Conservation (phyloP, 1,284 basidiomycete species). For the Veloboletus limbatus region DNA sequence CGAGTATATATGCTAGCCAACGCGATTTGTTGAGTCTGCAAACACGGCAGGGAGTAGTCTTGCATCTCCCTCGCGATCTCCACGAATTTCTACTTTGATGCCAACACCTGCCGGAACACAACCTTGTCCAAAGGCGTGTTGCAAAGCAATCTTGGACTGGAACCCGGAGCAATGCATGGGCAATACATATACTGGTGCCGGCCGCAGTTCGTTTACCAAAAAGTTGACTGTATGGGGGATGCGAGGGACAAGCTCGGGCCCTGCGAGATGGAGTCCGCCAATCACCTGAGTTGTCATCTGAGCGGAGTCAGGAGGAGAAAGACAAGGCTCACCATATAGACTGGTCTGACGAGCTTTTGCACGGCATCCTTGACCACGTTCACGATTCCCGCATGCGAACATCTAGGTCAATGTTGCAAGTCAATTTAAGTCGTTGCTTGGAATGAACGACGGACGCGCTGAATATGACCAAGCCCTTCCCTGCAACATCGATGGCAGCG, state of each 20-base stretch:
- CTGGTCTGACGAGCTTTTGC: slow-evolving; percentile 57
- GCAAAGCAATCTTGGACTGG: slow-evolving; percentile 64
- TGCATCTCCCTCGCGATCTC: slow-evolving; percentile 39
- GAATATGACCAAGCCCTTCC: slow-evolving; percentile 78
- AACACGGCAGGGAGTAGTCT: slow-evolving; percentile 34
- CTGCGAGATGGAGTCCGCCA: slow-evolving; percentile 78
- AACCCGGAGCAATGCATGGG: slow-evolving; percentile 86
- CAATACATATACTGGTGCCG: slow-evolving; percentile 66
- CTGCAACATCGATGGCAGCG: slow-evolving; percentile 69
- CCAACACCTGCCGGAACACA: slow-evolving; percentile 77
- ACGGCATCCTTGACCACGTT: slow-evolving; percentile 75
- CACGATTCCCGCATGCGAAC: slow-evolving; percentile 81
- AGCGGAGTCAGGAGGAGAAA: not conserved
- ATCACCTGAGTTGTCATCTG: slow-evolving; percentile 48
- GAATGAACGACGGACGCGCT: slow-evolving; percentile 57
- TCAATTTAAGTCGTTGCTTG: not conserved
- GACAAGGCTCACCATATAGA: slow-evolving; percentile 59
- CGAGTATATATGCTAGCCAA: not conserved
- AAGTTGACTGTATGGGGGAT: slow-evolving; percentile 72
- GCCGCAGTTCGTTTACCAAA: slow-evolving; percentile 54
- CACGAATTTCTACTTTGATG: slow-evolving; percentile 54
- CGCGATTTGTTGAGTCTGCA: not conserved
- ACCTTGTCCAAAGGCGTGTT: slow-evolving; percentile 64
- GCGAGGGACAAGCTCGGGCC: slow-evolving; percentile 57
- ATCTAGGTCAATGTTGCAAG: slow-evolving; percentile 42